Base-by-base conservation (phyloP, 1,284 basidiomycete genomes). In the Cryptococcus floricola region DNA sequence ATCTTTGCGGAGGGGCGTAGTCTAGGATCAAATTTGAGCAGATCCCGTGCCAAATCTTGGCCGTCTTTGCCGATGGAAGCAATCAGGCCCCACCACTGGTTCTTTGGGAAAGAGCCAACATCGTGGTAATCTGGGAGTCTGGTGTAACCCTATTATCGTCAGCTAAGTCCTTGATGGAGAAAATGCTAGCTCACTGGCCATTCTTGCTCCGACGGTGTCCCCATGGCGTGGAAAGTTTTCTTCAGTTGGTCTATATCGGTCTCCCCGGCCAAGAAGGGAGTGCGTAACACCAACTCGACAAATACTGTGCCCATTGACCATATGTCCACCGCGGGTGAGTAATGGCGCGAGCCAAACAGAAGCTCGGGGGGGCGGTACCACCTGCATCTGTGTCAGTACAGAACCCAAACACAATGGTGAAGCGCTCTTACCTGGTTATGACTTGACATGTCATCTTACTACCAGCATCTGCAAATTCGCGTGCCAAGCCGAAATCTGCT, bases 251-350 rank as follows among this genome's bases (percentile, higher is more conserved):
- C 94, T 81, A 97, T 88, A 71, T 98, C 96, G 52, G 85, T 89
- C 66, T 98, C 93, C 12, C 96, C 95, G 5, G 95, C 91, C 81
- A 98, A 93, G 37, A 98, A 83, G 1, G 95, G 94, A 53, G 87
- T 84, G 16, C 92, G 62, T 41, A 77, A 65, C 6, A 76, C 69
- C 85, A 95, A 91, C 79, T 97, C 93, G n/a, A 95, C 92, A 74
- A 98, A 94, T 69, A 99, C 98, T 68, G 96, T 98, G 2, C 96
- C 96, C 56, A 94, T 96, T 2, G 91, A 96, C 96, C 96, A 99
- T 51, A 98, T 91, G 77, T 99, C 96, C 67, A 99, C 98, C 10
- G 91, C 93, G 1, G 95, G 94, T 72, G 89, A 93, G 77, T 99
- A 99, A 50, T 94, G 97, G 45, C 96, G 83, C 31, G 91, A 93